Base-by-base conservation (phyloP, 305 asterid genomes). In the Striga hermonthica region DNA sequence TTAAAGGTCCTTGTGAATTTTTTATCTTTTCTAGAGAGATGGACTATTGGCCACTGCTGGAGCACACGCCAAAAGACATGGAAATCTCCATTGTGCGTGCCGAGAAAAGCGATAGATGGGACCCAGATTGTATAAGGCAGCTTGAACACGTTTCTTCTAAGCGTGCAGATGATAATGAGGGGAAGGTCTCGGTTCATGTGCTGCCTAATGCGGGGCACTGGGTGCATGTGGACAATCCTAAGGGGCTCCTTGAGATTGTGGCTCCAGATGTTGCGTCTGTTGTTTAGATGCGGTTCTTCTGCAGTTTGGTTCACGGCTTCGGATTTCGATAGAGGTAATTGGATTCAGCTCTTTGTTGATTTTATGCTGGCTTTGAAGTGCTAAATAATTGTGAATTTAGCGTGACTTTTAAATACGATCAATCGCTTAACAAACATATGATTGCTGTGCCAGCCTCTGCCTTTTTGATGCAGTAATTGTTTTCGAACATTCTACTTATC, bases 141-240 rank as follows among this genome's bases (percentile, higher is more conserved):
- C 91, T 93, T 11, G 78, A 88, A 67, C 62, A 38, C 61, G 53
- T 84, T 34, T 76, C 76, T 41, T 67, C 84, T 31, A 76, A 69
- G 65, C 71, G 71, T 57, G 72, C 28, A 9, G 73, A 63, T 77
- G 85, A 72, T 78, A 68, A 60, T 38, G 85, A 75, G 60, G 96
- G 95, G 67, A 84, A 77, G 70, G 71, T 86, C 58, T 81, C 80
- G 1, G 69, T 81, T 74, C 83, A 86, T 66, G 76, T 90, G 66
- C 90, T 93, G 59, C 95, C 90, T 14, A 82, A 86, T 28, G 81
- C 98, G 0, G 98, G 97, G 6, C 97, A 88, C 61, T 93, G 97
- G 99, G 97, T 93, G 86, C 99, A 93, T 71, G 92, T 86, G 10
- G 99, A 93, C 58, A 93, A 93, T 67, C 96, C 99, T 3, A 90